Percentiles rank a stretch among this genome's conserved stretches.
phyloP scores from a whole-genome alignment of 2,329 filamentous ascomycete species.

The Paecilomyces variotii region DNA sequence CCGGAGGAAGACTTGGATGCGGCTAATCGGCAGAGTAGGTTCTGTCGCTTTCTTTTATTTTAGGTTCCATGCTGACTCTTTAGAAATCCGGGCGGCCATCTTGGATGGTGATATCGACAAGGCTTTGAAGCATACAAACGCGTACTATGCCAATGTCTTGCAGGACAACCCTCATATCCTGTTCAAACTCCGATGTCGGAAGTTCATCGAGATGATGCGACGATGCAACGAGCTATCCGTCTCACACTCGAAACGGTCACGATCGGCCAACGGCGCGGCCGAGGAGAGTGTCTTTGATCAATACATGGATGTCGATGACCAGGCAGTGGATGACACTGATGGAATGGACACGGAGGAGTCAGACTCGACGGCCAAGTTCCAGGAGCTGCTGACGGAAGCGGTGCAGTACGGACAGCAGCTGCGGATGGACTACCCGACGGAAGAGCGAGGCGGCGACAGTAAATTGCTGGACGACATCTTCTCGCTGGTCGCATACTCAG shows the following conservation, averaged over 20 bases:
- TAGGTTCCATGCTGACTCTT: not conserved
- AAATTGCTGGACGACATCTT: constrained; percentile 77
- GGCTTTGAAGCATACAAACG: constrained; percentile 72
- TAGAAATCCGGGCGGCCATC: constrained; percentile 79
- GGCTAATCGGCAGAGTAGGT: constrained; percentile 72
- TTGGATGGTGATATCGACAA: constrained; percentile 87
- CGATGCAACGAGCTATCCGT: constrained; percentile 57
- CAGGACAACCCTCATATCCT: constrained; percentile 73
- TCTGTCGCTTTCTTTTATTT: constrained; percentile 4
- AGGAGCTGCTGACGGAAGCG: constrained; percentile 57
- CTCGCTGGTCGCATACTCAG: constrained; percentile 76
- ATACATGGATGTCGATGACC: constrained; percentile 53
- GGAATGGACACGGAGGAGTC: constrained; percentile 50
- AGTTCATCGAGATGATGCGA: constrained; percentile 92
- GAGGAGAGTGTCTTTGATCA: constrained; percentile 40
- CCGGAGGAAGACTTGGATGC: constrained; percentile 79
- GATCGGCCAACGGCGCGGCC: constrained; percentile 31
- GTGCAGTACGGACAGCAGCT: constrained; percentile 74
- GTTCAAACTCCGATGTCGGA: constrained; percentile 80
- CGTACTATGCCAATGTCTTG: constrained; percentile 73
- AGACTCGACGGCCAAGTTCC: constrained; percentile 27
- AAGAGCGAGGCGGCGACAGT: constrained; percentile 61
- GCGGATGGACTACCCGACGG: constrained; percentile 65
- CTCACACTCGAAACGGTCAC: constrained; percentile 27
- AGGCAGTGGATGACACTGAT: constrained; percentile 35